A percentile compares a stretch with the other conserved stretches of the same genome.
Evolutionary conservation across 2,329 filamentous ascomycete genomes (phyloP).

Genomic region (Colletotrichum ledebouriae): DNA sequence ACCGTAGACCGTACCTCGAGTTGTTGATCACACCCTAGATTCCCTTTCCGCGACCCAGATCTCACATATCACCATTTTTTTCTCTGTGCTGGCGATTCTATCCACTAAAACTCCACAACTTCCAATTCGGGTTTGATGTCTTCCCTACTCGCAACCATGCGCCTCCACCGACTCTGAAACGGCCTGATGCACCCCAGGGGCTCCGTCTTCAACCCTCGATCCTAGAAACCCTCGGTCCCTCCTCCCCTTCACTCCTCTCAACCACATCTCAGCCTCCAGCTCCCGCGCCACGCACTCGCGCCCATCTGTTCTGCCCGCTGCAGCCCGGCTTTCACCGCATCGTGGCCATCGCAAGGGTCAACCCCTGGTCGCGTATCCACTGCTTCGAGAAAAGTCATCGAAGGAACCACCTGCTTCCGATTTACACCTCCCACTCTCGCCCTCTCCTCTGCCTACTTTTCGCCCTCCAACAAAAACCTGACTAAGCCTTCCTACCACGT

Average conservation of each 20-base stretch:
- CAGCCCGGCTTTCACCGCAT: conserved; percentile 40
- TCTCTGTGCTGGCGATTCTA: background rate
- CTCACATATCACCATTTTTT: conserved; percentile 22
- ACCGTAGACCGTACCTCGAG: too few relatives aligned
- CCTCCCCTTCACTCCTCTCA: background rate
- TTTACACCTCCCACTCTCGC: conserved; percentile 5
- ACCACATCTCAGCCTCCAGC: background rate
- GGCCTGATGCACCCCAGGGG: conserved; percentile 53
- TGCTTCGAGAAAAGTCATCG: conserved; percentile 44
- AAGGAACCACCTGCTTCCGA: conserved; percentile 28
- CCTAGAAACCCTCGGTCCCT: conserved; percentile 47
- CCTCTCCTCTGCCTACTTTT: background rate
- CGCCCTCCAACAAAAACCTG: conserved; percentile 1
- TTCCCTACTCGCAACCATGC: conserved; percentile 40
- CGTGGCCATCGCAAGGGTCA: conserved; percentile 30
- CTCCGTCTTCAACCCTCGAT: conserved; percentile 41
- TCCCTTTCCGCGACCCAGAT: conserved; percentile 30
- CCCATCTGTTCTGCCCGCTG: conserved; percentile 26
- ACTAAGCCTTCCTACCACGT: background rate
- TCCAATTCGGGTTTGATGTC: conserved; percentile 2
- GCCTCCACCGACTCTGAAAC: conserved; percentile 52
- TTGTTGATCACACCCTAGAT: too few relatives aligned
- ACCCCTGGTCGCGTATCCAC: conserved; percentile 38
- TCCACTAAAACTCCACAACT: conserved; percentile 6
- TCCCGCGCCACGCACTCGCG: conserved; percentile 27